Conservation (phyloP, 345 rosid genomes). For the Ceriops tagal region DNA sequence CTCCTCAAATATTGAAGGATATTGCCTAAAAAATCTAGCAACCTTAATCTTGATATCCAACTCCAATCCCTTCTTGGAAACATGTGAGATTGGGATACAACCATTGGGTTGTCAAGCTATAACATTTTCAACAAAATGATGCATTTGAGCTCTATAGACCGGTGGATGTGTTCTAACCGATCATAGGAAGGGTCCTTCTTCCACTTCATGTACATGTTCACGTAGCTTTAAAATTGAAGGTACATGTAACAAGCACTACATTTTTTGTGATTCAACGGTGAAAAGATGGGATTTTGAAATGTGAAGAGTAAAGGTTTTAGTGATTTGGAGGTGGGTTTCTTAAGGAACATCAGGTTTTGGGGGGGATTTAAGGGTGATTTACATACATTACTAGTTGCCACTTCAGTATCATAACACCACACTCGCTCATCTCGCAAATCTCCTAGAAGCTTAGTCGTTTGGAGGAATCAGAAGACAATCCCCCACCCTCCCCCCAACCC, state of each 20-base stretch:
- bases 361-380: too few species aligned
- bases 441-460: too few species aligned
- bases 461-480: too few species aligned
- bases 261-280: neutral
- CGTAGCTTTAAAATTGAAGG: slow-evolving; percentile 46
- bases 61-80: slow-evolving; percentile 67
- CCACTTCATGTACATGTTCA: slow-evolving; percentile 90
- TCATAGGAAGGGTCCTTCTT: slow-evolving; percentile 69
- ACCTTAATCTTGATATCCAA: slow-evolving; percentile 68
- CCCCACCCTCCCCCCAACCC: too few species aligned
- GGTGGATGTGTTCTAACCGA: slow-evolving; percentile 64
- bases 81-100: slow-evolving; percentile 62
- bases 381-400: too few species aligned
- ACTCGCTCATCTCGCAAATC: too few species aligned
- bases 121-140: slow-evolving; percentile 54
- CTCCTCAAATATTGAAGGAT: slow-evolving; percentile 73
- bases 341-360: slow-evolving; percentile 30
- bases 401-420: too few species aligned
- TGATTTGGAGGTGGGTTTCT: slow-evolving; percentile 31
- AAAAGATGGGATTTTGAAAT: slow-evolving; percentile 19
- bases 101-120: slow-evolving; percentile 43
- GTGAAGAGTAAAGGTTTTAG: slow-evolving; percentile 29
- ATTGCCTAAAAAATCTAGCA: slow-evolving; percentile 60
- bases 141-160: slow-evolving; percentile 61
- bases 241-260: slow-evolving; percentile 11